Percentiles rank a stretch among this genome's conserved stretches.
Evolutionary conservation across 1,284 basidiomycete species (phyloP).

Genomic region (Wolfiporia cocos): DNA sequence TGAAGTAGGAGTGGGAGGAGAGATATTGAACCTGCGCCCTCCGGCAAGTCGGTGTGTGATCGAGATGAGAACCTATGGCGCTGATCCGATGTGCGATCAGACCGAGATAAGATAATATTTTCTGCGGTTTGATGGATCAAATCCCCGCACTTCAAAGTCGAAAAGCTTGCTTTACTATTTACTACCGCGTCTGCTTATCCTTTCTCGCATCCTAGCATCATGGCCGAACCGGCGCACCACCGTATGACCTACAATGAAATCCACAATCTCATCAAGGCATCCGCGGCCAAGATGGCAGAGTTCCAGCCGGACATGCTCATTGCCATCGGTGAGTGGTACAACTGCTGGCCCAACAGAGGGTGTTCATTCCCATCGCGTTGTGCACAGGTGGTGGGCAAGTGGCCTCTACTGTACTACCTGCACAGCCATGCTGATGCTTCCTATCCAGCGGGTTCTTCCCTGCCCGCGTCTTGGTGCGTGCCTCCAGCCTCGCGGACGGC

Average conservation of each 20-base stretch:
- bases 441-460: conserved; percentile 83
- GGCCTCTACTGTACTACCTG: conserved; percentile 9
- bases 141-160: neutral
- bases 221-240: conserved; percentile 43
- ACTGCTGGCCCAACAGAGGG: conserved; percentile 1
- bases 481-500: conserved; percentile 2
- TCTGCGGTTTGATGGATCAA: neutral
- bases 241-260: conserved; percentile 80
- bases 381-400: conserved; percentile 72
- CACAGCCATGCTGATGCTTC: conserved; percentile 15
- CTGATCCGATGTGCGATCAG: neutral
- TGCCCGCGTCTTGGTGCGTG: conserved; percentile 77
- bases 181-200: neutral
- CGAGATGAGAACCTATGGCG: too few species aligned
- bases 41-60: too few species aligned
- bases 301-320: conserved; percentile 79
- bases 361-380: conserved; percentile 7
- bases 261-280: conserved; percentile 69
- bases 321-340: conserved; percentile 59
- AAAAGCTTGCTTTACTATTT: neutral
- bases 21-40: too few species aligned
- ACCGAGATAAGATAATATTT: conserved; percentile 6
- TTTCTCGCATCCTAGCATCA: neutral
- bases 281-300: conserved; percentile 52
- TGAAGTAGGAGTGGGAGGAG: too few species aligned